Base-by-base conservation (phyloP, 768 basidiomycete genomes). In the Termitomyces bulborhizus region DNA sequence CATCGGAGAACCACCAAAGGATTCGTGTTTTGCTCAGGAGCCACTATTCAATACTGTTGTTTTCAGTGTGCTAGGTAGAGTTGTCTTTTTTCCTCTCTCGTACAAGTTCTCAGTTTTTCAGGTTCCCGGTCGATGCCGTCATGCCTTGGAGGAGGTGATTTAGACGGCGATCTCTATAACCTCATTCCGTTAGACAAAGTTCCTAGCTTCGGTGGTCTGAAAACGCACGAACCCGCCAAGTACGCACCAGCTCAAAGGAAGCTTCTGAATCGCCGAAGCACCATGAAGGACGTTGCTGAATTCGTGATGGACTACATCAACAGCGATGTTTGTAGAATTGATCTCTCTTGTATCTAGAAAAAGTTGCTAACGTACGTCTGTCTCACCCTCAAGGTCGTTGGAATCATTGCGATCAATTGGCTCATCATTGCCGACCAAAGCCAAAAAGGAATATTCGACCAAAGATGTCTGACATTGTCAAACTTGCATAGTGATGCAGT, bases 281-380 rank as follows among this genome's bases (percentile, higher is more conserved):
- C 79, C 1, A 84, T 85, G 74, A 66, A 66, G 0, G 86, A 88
- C 64, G 79, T 90, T 9, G 83, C 81, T 0, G 79, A 86, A 47
- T 90, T 88, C 62, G 77, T 90, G 1, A 76, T 82, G 51, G 83
- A 88, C 54, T 88, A 82, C 56, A 84, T 88, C 55, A 80, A 73
- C 62, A 83, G 77, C 42, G 84, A 89, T 59, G 82, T 83, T 59
- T 56, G 78, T 70, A 21, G 46, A 46, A 29, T 34, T 29, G 37
- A 48, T 41, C 41, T n/a, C 50, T 39, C 21, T 21, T 1, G 11
- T 26, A 39, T 41, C n/a, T 3, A 26, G 24, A 46, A 12, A 48
- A 32, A 56, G 26, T 47, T 41, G 31, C 37, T 57, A 18, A 54
- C 29, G 27, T 13, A 31, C 16, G 12, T 46, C 40, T 40, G n/a